Base-by-base conservation (phyloP, 768 basidiomycete species). In the Coprinopsis marcescibilis region DNA sequence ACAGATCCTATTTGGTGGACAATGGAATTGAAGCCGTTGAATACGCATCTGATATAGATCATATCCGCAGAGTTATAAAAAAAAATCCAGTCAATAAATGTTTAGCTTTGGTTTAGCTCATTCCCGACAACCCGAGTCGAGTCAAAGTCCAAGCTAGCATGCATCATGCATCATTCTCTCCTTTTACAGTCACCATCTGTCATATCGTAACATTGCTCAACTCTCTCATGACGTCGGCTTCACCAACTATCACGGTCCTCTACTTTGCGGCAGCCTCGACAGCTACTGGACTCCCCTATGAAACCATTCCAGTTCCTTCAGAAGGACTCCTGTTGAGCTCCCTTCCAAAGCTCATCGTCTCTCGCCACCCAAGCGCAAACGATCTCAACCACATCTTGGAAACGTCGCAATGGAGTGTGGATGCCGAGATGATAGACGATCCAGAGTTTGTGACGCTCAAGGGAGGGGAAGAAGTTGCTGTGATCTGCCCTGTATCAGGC, bases 1-100 rank as follows among this genome's bases (percentile, higher is more conserved):
- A 77, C 83, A 19, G 77, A 74, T 41, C 87, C 92, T 0, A 85
- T 99, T 34, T 85, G 89, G 78, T 99, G 94, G 95, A 86, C 85
- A 19, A 82, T 76, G 41, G 91, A 92, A 61, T 63, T 92, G 51
- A 75, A 59, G 57, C n/a, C n/a, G n/a, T n/a, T n/a, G n/a, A n/a
- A n/a, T n/a, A n/a, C n/a, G n/a, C n/a, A n/a, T n/a, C n/a, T n/a
- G n/a, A n/a, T n/a, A n/a, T n/a, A n/a, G n/a, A n/a, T n/a, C n/a
- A n/a, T n/a, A n/a, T n/a, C n/a, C n/a, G n/a, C n/a, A n/a, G n/a
- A n/a, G n/a, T n/a, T n/a, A n/a, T n/a, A n/a, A n/a, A n/a, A n/a
- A n/a, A 56, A 53, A 39, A 55, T 51, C 47, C 43, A 27, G 33
- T 52, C 29, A 52, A 38, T 32, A 23, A 39, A 12, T 27, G 15